phyloP scores from a whole-genome alignment of 495 filamentous ascomycete species.

The Aspergillus bridgeri region DNA sequence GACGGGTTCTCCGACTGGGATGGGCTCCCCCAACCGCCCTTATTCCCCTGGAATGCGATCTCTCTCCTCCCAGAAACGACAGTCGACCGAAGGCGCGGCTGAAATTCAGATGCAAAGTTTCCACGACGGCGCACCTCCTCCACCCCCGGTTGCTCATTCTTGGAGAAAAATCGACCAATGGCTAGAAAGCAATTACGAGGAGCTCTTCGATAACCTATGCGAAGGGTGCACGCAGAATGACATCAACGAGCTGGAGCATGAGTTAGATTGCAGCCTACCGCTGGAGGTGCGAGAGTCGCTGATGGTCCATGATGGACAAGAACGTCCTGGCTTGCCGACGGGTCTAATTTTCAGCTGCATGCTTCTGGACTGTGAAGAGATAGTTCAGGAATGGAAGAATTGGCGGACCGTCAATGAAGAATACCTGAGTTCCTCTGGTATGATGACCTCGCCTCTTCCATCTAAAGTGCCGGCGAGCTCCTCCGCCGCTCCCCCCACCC shows the following conservation, averaged over 20 bases:
- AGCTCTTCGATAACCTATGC: slow-evolving; percentile 88
- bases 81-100: slow-evolving; percentile 58
- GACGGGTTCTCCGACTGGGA: slow-evolving; percentile 57
- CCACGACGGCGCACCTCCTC: slow-evolving; percentile 82
- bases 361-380: slow-evolving; percentile 97
- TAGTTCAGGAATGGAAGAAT: slow-evolving; percentile 95
- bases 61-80: slow-evolving; percentile 54
- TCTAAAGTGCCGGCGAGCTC: slow-evolving; percentile 67
- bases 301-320: slow-evolving; percentile 89
- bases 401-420: slow-evolving; percentile 92
- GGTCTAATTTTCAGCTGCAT: slow-evolving; percentile 91
- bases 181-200: slow-evolving; percentile 91
- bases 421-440: slow-evolving; percentile 60
- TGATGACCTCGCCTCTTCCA: slow-evolving; percentile 50
- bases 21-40: slow-evolving; percentile 54
- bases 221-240: slow-evolving; percentile 92
- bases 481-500: slow-evolving; percentile 51
- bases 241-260: slow-evolving; percentile 94
- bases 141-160: slow-evolving; percentile 81
- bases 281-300: slow-evolving; percentile 92
- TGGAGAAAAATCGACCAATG: slow-evolving; percentile 93
- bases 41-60: slow-evolving; percentile 93
- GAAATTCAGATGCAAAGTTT: slow-evolving; percentile 98
- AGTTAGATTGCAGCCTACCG: slow-evolving; percentile 90
- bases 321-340: slow-evolving; percentile 85